Percentiles rank a stretch among this genome's conserved stretches.
Evolutionary conservation across 768 basidiomycete species (phyloP).

Genomic region (Agaricus sinodeliciosus): DNA sequence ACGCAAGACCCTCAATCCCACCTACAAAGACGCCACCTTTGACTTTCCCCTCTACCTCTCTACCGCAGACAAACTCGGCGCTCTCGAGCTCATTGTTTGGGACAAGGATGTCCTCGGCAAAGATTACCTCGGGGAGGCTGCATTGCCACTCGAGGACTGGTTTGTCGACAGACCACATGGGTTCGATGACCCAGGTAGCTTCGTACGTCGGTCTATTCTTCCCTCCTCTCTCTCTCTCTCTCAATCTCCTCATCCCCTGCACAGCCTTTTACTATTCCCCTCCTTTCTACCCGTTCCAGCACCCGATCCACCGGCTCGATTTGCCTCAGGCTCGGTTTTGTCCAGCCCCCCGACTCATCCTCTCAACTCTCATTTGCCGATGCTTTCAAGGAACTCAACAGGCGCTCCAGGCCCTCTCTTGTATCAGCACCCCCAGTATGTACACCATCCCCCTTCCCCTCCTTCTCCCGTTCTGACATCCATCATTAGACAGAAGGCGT

Average conservation of each 20-base stretch:
- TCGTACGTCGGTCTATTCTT: conserved; percentile 36
- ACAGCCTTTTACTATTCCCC: conserved; percentile 29
- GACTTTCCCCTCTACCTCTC: conserved; percentile 83
- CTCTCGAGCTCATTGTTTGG: conserved; percentile 86
- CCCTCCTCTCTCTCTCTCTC: too few species aligned
- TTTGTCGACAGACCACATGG: conserved; percentile 41
- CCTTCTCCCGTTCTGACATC: neutral
- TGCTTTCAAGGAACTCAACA: conserved; percentile 57
- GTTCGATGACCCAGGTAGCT: conserved; percentile 62
- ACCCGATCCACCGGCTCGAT: conserved; percentile 35
- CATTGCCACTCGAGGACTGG: conserved; percentile 78
- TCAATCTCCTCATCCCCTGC: neutral
- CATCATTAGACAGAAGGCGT: conserved; percentile 70
- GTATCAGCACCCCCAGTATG: conserved; percentile 75
- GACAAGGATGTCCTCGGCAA: conserved; percentile 87
- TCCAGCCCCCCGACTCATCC: conserved; percentile 34
- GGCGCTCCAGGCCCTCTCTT: conserved; percentile 56
- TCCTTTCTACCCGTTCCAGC: conserved; percentile 36
- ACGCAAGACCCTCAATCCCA: conserved; percentile 67
- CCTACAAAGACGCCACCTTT: conserved; percentile 77
- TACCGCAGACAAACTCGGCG: conserved; percentile 64
- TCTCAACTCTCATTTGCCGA: conserved; percentile 43
- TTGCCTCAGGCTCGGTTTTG: conserved; percentile 41
- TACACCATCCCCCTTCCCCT: conserved; percentile 11
- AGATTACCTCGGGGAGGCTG: conserved; percentile 90